Base-by-base conservation (phyloP, 805 yeast species). In the Yarrowia deformans region DNA sequence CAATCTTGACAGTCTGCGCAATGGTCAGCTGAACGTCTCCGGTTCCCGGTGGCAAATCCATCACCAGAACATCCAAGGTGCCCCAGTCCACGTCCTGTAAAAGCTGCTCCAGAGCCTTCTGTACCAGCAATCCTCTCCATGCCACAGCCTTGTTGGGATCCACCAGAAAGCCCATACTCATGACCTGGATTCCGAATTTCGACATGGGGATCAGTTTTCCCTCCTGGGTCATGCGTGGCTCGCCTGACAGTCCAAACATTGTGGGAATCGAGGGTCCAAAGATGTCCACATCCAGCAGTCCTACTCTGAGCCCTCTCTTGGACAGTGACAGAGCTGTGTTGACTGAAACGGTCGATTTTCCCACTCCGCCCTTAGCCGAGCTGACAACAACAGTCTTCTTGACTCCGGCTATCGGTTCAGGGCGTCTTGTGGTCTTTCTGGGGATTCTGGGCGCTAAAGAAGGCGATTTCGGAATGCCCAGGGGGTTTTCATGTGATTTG, bases 11-110 rank as follows among this genome's bases (percentile, higher is more conserved):
- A 73, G 87, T 89, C 77, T 91, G 97, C 35, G 92, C 87, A n/a
- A 91, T 81, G 0, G 96, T 89, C 68, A 91, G 81, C 74, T 91
- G 97, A 0, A 90, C 88, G 75, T 91, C 97, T 19, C 97, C 97
- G 0, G 97, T 91, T 2, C 97, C 97, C 0, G 97, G 97, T 0
- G 97, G 97, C 90, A 91, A 84, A 73, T 91, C 97, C 12, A 91
- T 80, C 1, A 91, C 88, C 60, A 91, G 79, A 29, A 87, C 83
- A 75, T 91, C 97, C 54, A 91, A 75, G 6, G 77, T 75, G 35
- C 81, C 80, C 97, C 97, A 91, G 55, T 87, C 84, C 0, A 91
- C 96, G 68, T 91, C 96, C 73, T 89, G 91, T 10, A 91, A 75
- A n/a, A 91, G 81, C 74, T 91, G 97, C 73, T 91, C 92, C 32